Base-by-base conservation (phyloP, 208 protist genomes). In the Porcisia hertigi region DNA sequence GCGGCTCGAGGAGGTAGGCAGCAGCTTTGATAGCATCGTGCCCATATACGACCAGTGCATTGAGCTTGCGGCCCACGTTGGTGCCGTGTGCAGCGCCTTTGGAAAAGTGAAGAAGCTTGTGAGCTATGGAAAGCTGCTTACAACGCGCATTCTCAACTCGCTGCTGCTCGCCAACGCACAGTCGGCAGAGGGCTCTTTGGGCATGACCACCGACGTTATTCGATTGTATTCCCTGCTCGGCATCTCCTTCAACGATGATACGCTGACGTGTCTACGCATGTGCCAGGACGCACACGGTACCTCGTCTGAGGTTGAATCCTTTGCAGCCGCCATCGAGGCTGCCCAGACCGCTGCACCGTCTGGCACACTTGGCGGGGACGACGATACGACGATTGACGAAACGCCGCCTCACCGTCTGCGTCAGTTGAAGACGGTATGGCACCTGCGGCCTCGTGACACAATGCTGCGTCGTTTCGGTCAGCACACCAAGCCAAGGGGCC, bases 31-130 rank as follows among this genome's bases (percentile, higher is more conserved):
- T 74, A 77, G 72, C 70, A 86, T 87, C 65, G 75, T 66, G 3
- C 66, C 71, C 53, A 86, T 94, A 20, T 95, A 94, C 76, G 90
- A 96, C 72, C 88, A 95, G 81, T 94, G 90, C 81, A 86, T 97
- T 41, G 89, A 95, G 81, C 79, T 97, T 30, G 87, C 88, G 53
- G 89, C 88, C 14, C 84, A 91, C 55, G 73, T 95, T 36, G 94
- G 92, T 16, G 94, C 94, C 36, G 85, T 96, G 66, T 85, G 82
- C 36, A 79, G 85, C 3, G 94, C 87, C 6, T 93, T 90, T 80
- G 88, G 92, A 74, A 82, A 80, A 34, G 55, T 96, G 36, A 95
- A 95, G 81, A 87, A 82, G 58, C 83, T 96, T 43, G 88, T 94
- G 47, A 83, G 86, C 69, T 92, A 87, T 60, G 94, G 94, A 55